These are phyloP conservation scores for Sarocladiaceae sp. DNA, from an alignment of 2,329 filamentous ascomycete genomes.

Conservation along the genomic window DNA sequence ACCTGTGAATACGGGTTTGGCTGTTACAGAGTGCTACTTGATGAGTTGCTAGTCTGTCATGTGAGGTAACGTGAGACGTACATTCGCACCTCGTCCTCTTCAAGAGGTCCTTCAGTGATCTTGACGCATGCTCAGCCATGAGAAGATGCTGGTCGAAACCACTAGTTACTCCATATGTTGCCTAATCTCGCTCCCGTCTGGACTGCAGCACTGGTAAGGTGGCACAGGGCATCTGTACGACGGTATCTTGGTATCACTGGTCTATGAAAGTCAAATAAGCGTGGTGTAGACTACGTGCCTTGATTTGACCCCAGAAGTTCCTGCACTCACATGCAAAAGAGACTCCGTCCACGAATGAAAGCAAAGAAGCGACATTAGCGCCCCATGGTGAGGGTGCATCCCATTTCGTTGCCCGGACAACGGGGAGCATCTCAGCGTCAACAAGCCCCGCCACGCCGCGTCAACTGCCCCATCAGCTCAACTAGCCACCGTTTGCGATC, in stretches of 20 bases:
- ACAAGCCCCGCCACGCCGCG: conserved; percentile 5
- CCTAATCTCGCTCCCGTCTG: too few relatives aligned
- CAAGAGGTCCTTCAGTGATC: too few relatives aligned
- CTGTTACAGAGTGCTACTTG: too few relatives aligned
- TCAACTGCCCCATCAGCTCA: not conserved
- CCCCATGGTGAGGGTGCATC: not conserved
- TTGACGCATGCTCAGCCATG: too few relatives aligned
- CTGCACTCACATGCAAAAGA: not conserved
- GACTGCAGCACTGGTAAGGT: too few relatives aligned
- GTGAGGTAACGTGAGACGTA: too few relatives aligned
- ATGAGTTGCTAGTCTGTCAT: too few relatives aligned
- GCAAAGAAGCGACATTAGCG: not conserved
- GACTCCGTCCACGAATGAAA: not conserved
- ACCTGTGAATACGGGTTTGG: too few relatives aligned
- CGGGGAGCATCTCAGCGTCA: not conserved
- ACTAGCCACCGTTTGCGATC: not conserved
- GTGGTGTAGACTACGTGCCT: not conserved
- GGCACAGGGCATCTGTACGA: too few relatives aligned
- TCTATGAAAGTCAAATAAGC: not conserved
- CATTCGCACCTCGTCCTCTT: too few relatives aligned
- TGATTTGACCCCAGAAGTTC: not conserved
- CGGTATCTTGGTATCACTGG: not conserved
- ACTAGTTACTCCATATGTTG: too few relatives aligned
- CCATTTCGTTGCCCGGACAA: conserved; percentile 1
- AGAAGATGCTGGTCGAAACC: too few relatives aligned